These are phyloP conservation scores for Mycosarcoma maydis DNA, from an alignment of 1,284 basidiomycete genomes.

Conservation along the genomic window DNA sequence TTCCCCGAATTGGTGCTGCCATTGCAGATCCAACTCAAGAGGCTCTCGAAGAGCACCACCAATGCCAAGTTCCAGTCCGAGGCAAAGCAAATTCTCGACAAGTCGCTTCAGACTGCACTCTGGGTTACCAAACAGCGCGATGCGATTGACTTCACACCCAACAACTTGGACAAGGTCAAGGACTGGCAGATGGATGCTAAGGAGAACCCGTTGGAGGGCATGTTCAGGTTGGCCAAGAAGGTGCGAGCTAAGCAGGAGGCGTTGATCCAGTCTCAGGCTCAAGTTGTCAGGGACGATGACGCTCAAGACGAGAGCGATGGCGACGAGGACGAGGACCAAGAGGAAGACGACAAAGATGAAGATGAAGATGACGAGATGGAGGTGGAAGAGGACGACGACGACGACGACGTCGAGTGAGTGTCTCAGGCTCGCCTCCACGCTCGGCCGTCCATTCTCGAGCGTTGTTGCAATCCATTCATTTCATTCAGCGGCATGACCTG, in stretches of 20 bases:
- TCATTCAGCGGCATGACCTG: not conserved
- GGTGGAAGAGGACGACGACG: constrained; percentile 39
- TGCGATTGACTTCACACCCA: constrained; percentile 63
- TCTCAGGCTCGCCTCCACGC: no score
- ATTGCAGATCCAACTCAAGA: constrained; percentile 71
- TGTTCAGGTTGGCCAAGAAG: constrained; percentile 60
- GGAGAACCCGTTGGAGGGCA: constrained; percentile 61
- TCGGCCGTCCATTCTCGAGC: no score
- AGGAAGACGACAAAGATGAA: constrained; percentile 22
- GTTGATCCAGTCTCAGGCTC: constrained; percentile 53
- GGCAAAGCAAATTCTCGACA: constrained; percentile 57
- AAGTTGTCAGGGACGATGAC: constrained; percentile 48
- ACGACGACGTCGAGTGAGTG: no score
- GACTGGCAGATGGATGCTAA: constrained; percentile 37
- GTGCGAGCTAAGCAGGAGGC: constrained; percentile 62
- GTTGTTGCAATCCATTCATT: no score
- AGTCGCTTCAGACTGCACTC: constrained; percentile 53
- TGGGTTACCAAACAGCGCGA: constrained; percentile 57
- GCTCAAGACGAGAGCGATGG: constrained; percentile 41
- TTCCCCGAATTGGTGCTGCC: constrained; percentile 95
- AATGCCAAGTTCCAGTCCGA: constrained; percentile 51
- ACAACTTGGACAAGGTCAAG: constrained; percentile 46
- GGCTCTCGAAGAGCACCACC: constrained; percentile 54
- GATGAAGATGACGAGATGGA: constrained; percentile 37
- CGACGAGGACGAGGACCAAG: constrained; percentile 19